These are phyloP conservation scores for Discostella pseudostelligera DNA, from an alignment of 108 stramenopile genomes.

Conservation along the genomic window DNA sequence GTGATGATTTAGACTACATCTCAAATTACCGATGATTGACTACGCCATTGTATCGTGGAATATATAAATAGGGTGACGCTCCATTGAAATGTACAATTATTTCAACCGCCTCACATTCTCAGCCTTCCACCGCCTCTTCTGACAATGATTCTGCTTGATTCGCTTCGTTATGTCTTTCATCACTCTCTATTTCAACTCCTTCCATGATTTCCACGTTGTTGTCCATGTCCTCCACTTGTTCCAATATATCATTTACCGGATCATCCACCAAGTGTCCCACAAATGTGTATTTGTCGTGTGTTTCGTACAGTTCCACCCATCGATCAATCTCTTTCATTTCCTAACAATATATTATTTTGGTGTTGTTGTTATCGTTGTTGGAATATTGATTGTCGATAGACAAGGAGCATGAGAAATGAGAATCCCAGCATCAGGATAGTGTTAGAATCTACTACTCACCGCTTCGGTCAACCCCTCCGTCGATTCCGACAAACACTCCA, in stretches of 20 bases:
- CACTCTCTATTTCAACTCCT: not conserved
- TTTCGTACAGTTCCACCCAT: conserved; percentile 74
- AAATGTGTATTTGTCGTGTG: conserved; percentile 78
- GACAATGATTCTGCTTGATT: conserved; percentile 7
- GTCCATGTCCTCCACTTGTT: conserved; percentile 20
- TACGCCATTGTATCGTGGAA: too few relatives aligned
- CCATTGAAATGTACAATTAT: not conserved
- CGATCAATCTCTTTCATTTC: conserved; percentile 65
- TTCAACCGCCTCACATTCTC: not conserved
- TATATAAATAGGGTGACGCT: too few relatives aligned
- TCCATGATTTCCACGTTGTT: conserved; percentile 9
- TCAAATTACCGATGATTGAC: too few relatives aligned
- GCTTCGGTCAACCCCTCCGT: conserved; percentile 56
- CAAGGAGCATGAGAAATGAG: not conserved
- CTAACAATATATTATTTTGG: not conserved
- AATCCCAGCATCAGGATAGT: too few relatives aligned
- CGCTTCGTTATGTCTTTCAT: not conserved
- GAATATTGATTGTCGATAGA: too few relatives aligned
- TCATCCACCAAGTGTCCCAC: conserved; percentile 56
- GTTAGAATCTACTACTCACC: conserved; percentile 17
- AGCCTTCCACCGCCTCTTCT: conserved; percentile 1
- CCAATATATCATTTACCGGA: conserved; percentile 39
- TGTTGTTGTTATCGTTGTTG: too few relatives aligned
- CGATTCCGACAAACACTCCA: conserved; percentile 43
- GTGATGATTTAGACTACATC: too few relatives aligned